These are phyloP conservation scores for Ogataea zsoltii DNA, from an alignment of 805 yeast species.

Conservation along the genomic window DNA sequence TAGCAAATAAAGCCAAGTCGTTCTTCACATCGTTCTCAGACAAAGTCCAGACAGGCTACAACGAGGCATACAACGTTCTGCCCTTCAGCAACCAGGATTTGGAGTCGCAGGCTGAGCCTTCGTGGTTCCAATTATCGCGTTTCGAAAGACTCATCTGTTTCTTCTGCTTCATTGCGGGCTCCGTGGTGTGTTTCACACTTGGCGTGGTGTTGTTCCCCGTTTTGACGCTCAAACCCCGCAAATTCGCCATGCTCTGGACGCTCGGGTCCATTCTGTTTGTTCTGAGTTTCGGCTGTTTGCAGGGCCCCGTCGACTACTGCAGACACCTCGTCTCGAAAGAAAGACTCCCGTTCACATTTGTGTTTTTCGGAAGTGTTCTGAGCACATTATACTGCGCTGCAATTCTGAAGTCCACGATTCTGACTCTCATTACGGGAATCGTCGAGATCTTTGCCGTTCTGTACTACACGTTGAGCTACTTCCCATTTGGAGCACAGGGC, in stretches of 20 bases:
- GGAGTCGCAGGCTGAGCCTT: constrained; percentile 57
- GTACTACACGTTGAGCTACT: constrained; percentile 88
- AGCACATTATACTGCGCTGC: constrained; percentile 79
- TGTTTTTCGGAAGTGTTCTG: constrained; percentile 79
- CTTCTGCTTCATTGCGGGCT: constrained; percentile 70
- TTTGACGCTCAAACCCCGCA: constrained; percentile 83
- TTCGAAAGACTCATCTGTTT: constrained; percentile 82
- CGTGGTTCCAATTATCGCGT: constrained; percentile 74
- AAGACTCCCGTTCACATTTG: constrained; percentile 75
- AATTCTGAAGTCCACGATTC: constrained; percentile 64
- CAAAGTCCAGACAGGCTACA: constrained; percentile 34
- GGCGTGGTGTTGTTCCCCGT: constrained; percentile 88
- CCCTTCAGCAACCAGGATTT: constrained; percentile 62
- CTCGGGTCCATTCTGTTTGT: constrained; percentile 87
- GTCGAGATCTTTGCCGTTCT: constrained; percentile 84
- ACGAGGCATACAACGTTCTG: constrained; percentile 61
- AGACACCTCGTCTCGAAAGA: constrained; percentile 72
- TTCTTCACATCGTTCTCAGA: constrained; percentile 25
- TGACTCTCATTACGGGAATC: constrained; percentile 74
- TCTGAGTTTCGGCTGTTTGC: constrained; percentile 84
- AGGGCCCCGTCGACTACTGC: constrained; percentile 85
- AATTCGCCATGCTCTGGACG: constrained; percentile 89
- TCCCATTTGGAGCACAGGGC: constrained; percentile 93
- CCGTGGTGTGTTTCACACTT: constrained; percentile 77
- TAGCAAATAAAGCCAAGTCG: constrained; percentile 21